Evolutionary conservation across 2,329 filamentous ascomycete genomes (phyloP).

Genomic region (Beauveria sp.): DNA sequence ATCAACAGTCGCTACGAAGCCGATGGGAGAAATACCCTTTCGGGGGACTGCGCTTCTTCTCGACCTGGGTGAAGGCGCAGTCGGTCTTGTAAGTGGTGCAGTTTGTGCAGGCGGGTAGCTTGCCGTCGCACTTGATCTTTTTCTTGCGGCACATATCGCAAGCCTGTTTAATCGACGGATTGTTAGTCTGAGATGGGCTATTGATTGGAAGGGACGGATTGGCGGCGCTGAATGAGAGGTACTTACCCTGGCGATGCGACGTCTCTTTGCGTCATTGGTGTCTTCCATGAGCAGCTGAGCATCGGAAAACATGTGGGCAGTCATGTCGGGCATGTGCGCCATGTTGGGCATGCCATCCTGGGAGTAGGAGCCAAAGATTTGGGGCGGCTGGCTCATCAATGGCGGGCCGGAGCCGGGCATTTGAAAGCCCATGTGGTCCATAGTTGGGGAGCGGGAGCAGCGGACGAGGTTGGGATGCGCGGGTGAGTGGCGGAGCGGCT

Average conservation of each 20-base stretch:
- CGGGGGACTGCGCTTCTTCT: constrained; percentile 95
- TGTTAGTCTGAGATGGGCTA: neutral
- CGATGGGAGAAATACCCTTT: constrained; percentile 63
- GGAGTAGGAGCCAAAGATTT: constrained; percentile 59
- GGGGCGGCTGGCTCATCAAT: constrained; percentile 57
- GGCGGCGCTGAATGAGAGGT: too few species aligned
- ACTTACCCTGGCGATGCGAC: constrained; percentile 78
- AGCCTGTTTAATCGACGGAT: constrained; percentile 43
- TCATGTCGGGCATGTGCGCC: constrained; percentile 47
- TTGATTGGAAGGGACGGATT: neutral
- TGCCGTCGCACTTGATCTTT: constrained; percentile 97
- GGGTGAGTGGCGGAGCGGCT: neutral
- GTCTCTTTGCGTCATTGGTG: constrained; percentile 75
- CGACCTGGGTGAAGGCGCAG: constrained; percentile 93
- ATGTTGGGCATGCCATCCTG: constrained; percentile 51
- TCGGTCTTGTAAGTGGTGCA: constrained; percentile 98
- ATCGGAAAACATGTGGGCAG: constrained; percentile 53
- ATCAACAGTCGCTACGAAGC: neutral
- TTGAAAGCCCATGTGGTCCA: constrained; percentile 51
- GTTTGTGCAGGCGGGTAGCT: constrained; percentile 88
- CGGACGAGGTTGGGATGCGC: neutral
- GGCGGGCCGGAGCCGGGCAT: constrained; percentile 49
- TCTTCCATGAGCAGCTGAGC: constrained; percentile 52
- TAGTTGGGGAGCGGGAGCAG: constrained; percentile 17
- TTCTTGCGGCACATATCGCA: constrained; percentile 96